Conservation (phyloP, 768 basidiomycete species). For the Botryobasidium botryosum region DNA sequence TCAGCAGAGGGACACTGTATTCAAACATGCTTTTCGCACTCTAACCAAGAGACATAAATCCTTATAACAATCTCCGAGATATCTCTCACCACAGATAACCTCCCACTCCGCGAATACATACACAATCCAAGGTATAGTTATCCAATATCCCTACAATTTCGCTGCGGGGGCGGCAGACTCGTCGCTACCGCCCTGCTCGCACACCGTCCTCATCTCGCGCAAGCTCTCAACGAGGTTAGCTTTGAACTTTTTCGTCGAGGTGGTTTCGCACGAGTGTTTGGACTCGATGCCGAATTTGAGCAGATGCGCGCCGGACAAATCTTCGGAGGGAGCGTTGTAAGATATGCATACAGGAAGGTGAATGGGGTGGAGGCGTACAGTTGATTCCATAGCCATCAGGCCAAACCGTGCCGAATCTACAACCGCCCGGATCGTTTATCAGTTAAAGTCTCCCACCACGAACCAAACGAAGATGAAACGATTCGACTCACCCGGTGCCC, state of each 20-base stretch:
- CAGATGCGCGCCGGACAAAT: slow-evolving; percentile 58
- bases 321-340: slow-evolving; percentile 25
- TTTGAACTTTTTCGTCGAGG: slow-evolving; percentile 58
- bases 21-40: no score
- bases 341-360: slow-evolving; percentile 15
- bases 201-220: slow-evolving; percentile 48
- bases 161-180: no score
- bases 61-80: no score
- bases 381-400: slow-evolving; percentile 88
- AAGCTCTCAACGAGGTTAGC: slow-evolving; percentile 42
- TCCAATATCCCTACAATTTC: no score
- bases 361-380: slow-evolving; percentile 37
- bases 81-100: no score
- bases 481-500: slow-evolving; percentile 54
- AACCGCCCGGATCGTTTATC: neutral
- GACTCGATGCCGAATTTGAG: slow-evolving; percentile 92
- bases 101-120: no score
- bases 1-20: no score
- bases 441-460: neutral
- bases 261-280: slow-evolving; percentile 49
- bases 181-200: slow-evolving; percentile 24
- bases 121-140: no score
- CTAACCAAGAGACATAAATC: no score
- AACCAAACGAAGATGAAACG: neutral
- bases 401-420: slow-evolving; percentile 61